Evolutionary conservation across 306 rosid genomes (phyloP), one percentile per base, ranked within the genome.

Genomic region (Mimosa pudica): DNA sequence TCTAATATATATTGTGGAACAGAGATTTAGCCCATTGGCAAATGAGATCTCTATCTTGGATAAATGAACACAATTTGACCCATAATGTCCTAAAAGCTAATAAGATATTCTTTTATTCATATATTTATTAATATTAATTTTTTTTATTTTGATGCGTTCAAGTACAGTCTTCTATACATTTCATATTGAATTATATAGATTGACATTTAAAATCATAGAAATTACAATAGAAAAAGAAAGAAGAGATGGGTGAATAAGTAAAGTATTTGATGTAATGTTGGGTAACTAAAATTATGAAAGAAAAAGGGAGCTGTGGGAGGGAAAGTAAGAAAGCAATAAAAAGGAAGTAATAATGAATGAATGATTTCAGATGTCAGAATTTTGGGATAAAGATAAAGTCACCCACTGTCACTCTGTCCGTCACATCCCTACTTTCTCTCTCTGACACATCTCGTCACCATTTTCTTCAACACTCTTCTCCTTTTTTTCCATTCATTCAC

Each of bases 321-420:
- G 30, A 57, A 8, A 18, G 63, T 0, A 6, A 35, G 17, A 51
- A 33, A n/a, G 74, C 60, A 58, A 66, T 17, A 65, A 78, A 86
- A 78, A 81, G 80, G 71, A n/a, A 38, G 85, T 81, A 74, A 86
- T 86, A 80, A 86, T 86, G 89, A 86, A 79, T 76, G 89, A 84
- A 86, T 86, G 86, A 84, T 86, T 86, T 86, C 86, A 84, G 77
- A 10, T 62, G 38, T 61, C 76, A 74, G 82, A 70, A 77, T 84
- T 67, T 24, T 49, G 42, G 80, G 74, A n/a, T 70, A 71, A 84
- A 78, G 80, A 74, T 67, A 66, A 71, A 84, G 64, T 76, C 52
- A 2, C 52, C 73, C 73, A 2, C 73, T 68, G 52, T 42, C 73
- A 68, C 51, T 68, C 74, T 77, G 71, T 10, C 24, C 24, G 3